phyloP scores from a whole-genome alignment of 2,329 filamentous ascomycete species.

The Epichloe elymi region DNA sequence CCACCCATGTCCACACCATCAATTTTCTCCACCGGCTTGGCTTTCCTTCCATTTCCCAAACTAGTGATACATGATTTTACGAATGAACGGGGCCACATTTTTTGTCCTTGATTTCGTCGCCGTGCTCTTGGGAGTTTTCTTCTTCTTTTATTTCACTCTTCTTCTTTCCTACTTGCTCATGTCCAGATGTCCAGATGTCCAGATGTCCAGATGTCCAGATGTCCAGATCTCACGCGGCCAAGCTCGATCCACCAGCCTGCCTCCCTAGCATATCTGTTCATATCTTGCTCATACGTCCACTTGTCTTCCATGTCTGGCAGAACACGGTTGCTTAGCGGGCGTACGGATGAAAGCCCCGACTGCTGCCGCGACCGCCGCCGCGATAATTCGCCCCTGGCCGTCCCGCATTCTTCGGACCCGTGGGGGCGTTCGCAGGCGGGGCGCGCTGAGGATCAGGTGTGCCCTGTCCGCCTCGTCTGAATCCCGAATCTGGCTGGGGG shows the following conservation, averaged over 20 bases:
- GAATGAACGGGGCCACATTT: neutral
- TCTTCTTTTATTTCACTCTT: neutral
- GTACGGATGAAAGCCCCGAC: constrained; percentile 73
- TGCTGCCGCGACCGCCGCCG: constrained; percentile 67
- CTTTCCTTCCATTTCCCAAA: neutral
- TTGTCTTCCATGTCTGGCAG: no score
- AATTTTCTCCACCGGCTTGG: neutral
- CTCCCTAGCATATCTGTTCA: no score
- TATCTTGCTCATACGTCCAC: no score
- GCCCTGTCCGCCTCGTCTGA: constrained; percentile 26
- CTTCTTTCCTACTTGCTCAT: neutral
- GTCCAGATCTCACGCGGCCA: no score
- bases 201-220: no score
- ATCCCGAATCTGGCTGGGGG: constrained; percentile 62
- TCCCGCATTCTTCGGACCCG: constrained; percentile 89
- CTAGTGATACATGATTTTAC: neutral
- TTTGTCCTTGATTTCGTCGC: no score
- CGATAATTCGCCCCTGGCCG: constrained; percentile 87
- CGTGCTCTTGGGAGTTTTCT: neutral
- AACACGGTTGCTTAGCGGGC: constrained; percentile 16
- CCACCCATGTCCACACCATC: no score
- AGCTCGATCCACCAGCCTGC: no score
- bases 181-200: no score
- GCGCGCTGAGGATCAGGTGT: constrained; percentile 31
- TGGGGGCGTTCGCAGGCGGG: constrained; percentile 55